Percentiles rank a stretch among this genome's conserved stretches.
These are phyloP conservation scores for Silene vulgaris DNA, from an alignment of 179 eudicot genomes.

Conservation along the genomic window DNA sequence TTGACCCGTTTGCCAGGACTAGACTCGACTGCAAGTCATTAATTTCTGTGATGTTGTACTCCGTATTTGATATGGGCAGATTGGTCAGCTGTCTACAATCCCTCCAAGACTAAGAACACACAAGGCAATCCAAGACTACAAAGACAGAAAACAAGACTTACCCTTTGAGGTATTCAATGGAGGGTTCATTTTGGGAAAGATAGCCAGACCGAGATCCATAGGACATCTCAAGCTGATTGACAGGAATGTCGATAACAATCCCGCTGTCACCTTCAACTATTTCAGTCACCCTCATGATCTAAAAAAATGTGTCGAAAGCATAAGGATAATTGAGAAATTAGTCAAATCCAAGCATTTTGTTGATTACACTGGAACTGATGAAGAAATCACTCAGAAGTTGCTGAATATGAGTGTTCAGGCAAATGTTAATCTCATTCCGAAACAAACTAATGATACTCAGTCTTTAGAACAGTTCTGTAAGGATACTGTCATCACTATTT, in stretches of 20 bases:
- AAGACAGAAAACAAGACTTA: constrained; percentile 45
- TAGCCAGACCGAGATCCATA: constrained; percentile 60
- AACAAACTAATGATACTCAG: constrained; percentile 65
- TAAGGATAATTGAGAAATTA: constrained; percentile 52
- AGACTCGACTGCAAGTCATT: neutral
- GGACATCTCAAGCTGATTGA: constrained; percentile 56
- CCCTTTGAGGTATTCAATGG: constrained; percentile 83
- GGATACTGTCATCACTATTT: constrained; percentile 85
- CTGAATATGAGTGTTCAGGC: constrained; percentile 78
- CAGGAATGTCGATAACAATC: constrained; percentile 64
- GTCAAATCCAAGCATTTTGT: constrained; percentile 46
- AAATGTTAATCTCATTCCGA: constrained; percentile 70
- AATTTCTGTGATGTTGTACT: neutral
- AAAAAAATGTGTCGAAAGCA: constrained; percentile 59
- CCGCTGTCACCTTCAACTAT: constrained; percentile 78
- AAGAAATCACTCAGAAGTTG: constrained; percentile 40
- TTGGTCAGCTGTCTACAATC: constrained; percentile 87
- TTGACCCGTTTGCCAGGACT: neutral
- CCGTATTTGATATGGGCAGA: constrained; percentile 39
- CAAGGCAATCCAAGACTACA: constrained; percentile 62
- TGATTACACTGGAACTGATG: constrained; percentile 38
- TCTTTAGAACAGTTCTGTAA: constrained; percentile 78
- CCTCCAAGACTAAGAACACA: constrained; percentile 77
- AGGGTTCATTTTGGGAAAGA: constrained; percentile 81
- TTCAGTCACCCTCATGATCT: constrained; percentile 78